A percentile compares a stretch with the other conserved stretches of the same genome.
phyloP scores from a whole-genome alignment of 495 filamentous ascomycete species.

The Cryomyces antarcticus region DNA sequence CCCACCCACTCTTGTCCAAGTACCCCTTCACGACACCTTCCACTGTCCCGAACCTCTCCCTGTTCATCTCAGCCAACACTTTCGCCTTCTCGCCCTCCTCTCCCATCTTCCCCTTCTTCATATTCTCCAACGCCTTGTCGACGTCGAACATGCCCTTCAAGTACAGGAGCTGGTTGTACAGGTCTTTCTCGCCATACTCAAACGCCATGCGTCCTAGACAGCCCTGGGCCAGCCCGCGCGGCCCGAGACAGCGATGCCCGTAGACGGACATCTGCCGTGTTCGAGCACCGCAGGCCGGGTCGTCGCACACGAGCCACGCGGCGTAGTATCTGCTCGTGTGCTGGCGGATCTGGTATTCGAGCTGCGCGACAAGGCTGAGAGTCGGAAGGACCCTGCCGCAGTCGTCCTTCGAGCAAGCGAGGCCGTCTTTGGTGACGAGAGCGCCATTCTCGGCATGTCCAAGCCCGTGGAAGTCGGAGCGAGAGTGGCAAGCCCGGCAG shows the following conservation, averaged over 20 bases:
- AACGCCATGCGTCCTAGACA: conserved; percentile 80
- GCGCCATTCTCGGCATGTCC: conserved; percentile 22
- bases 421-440: conserved; percentile 41
- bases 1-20: conserved; percentile 78
- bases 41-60: conserved; percentile 51
- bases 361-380: conserved; percentile 60
- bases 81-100: conserved; percentile 34
- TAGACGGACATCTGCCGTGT: conserved; percentile 86
- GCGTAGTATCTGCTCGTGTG: conserved; percentile 74
- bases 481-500: conserved; percentile 59
- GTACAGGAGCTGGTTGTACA: conserved; percentile 91
- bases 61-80: conserved; percentile 62
- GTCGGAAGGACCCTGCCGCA: conserved; percentile 46
- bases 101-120: conserved; percentile 21
- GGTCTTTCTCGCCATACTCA: conserved; percentile 66
- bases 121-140: conserved; percentile 47
- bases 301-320: conserved; percentile 78
- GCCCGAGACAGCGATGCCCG: conserved; percentile 73
- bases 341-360: conserved; percentile 64
- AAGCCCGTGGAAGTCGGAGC: conserved; percentile 58
- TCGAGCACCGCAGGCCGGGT: conserved; percentile 64
- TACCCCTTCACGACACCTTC: conserved; percentile 66
- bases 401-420: conserved; percentile 42
- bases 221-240: conserved; percentile 56
- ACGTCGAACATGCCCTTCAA: conserved; percentile 75